A percentile compares a stretch with the other conserved stretches of the same genome.
Evolutionary conservation across 495 filamentous ascomycete genomes (phyloP).

Genomic region (Clohesyomyces aquaticus): DNA sequence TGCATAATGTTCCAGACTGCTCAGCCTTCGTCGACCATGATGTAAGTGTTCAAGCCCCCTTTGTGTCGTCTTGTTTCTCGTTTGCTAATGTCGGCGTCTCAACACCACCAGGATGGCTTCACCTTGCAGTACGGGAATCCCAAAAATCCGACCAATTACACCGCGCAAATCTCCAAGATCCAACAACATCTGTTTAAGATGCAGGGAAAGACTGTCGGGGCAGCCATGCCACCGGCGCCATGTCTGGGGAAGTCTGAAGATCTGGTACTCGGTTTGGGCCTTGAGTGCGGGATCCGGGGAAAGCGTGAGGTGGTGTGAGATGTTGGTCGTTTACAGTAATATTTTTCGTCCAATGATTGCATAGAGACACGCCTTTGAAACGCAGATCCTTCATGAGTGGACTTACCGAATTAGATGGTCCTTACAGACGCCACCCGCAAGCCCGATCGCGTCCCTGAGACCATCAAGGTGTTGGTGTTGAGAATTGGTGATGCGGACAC

Average conservation of each 20-base stretch:
- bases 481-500: not conserved
- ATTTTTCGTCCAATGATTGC: not conserved
- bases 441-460: conserved; percentile 5
- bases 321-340: not conserved
- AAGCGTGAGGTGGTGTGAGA: not conserved
- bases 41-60: conserved; percentile 14
- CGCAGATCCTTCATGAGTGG: not conserved
- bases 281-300: not conserved
- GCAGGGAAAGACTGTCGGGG: conserved; percentile 36
- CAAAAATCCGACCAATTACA: conserved; percentile 49
- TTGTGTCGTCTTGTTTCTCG: conserved; percentile 17
- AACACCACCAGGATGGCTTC: conserved; percentile 51
- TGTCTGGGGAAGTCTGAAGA: conserved; percentile 27
- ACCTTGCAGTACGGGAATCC: conserved; percentile 54
- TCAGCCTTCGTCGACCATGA: conserved; percentile 45
- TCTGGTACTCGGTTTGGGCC: not conserved
- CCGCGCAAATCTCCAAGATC: conserved; percentile 52
- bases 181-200: conserved; percentile 54
- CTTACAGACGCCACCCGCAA: not conserved
- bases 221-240: conserved; percentile 27
- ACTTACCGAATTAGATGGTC: not conserved
- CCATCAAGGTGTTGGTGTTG: conserved; percentile 4
- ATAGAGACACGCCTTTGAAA: not conserved
- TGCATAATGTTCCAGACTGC: conserved; percentile 57
- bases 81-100: conserved; percentile 27